These are phyloP conservation scores for Adenanthera pavonina DNA, from an alignment of 306 rosid genomes.

Conservation along the genomic window DNA sequence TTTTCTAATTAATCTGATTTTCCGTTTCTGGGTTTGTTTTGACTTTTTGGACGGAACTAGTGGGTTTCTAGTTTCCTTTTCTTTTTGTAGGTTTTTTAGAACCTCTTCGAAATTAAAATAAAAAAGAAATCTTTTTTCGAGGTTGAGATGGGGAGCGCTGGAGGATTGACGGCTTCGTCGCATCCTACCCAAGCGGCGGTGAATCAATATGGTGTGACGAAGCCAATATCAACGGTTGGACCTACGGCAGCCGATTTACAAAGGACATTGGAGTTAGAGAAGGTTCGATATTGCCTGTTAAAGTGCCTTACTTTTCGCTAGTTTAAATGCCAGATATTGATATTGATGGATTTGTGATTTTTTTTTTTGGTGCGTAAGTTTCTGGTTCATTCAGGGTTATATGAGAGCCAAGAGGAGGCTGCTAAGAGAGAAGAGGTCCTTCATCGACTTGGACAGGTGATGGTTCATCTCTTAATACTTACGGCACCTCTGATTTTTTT, in stretches of 20 bases:
- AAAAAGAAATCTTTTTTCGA: neutral
- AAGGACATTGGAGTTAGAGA: constrained; percentile 58
- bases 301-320: neutral
- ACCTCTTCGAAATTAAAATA: neutral
- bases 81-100: neutral
- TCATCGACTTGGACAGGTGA: constrained; percentile 59
- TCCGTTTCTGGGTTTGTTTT: neutral
- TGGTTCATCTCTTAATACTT: neutral
- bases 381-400: constrained; percentile 61
- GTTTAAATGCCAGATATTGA: neutral
- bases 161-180: constrained; percentile 47
- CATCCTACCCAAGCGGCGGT: constrained; percentile 35
- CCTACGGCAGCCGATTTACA: constrained; percentile 59
- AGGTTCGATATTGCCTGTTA: constrained; percentile 50
- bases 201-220: constrained; percentile 68
- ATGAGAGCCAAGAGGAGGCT: constrained; percentile 68
- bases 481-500: neutral
- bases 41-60: neutral
- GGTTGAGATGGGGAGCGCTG: constrained; percentile 62
- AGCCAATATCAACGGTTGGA: constrained; percentile 70
- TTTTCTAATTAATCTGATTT: neutral
- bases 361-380: constrained; percentile 43
- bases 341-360: constrained; percentile 2
- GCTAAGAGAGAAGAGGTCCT: constrained; percentile 71
- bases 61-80: neutral